Conservation (phyloP, 495 filamentous ascomycete genomes). For the Physcia stellaris region DNA sequence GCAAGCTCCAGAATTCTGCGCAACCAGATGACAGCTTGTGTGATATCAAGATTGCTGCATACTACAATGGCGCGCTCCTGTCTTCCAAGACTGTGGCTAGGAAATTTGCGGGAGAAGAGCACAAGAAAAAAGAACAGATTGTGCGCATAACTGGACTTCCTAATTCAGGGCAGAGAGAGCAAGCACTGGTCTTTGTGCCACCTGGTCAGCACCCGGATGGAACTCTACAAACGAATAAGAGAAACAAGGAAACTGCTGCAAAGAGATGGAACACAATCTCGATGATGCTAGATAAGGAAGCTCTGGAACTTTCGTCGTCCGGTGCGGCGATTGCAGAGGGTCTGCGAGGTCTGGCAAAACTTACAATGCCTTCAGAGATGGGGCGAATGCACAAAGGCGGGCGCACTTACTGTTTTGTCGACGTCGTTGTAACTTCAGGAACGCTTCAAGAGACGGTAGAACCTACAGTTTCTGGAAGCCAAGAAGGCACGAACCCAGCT, state of each 20-base stretch:
- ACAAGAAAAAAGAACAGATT: conserved; percentile 4
- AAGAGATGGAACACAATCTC: conserved; percentile 23
- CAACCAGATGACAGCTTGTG: conserved; percentile 2
- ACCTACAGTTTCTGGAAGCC: too few species aligned
- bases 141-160: conserved; percentile 23
- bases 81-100: conserved; percentile 15
- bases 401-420: too few species aligned
- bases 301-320: conserved; percentile 18
- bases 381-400: conserved; percentile 15
- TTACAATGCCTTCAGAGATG: conserved; percentile 19
- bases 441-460: too few species aligned
- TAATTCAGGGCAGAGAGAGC: conserved; percentile 20
- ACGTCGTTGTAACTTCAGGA: too few species aligned
- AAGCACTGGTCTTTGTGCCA: conserved; percentile 27
- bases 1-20: background rate
- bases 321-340: conserved; percentile 22
- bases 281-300: conserved; percentile 18
- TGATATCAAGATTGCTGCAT: conserved; percentile 29
- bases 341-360: conserved; percentile 21
- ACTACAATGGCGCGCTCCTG: conserved; percentile 29
- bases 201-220: conserved; percentile 15
- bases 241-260: background rate
- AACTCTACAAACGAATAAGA: background rate
- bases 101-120: conserved; percentile 4
- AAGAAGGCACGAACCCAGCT: too few species aligned